Evolutionary conservation across 495 filamentous ascomycete genomes (phyloP).

Genomic region (Neohortaea acidophila): DNA sequence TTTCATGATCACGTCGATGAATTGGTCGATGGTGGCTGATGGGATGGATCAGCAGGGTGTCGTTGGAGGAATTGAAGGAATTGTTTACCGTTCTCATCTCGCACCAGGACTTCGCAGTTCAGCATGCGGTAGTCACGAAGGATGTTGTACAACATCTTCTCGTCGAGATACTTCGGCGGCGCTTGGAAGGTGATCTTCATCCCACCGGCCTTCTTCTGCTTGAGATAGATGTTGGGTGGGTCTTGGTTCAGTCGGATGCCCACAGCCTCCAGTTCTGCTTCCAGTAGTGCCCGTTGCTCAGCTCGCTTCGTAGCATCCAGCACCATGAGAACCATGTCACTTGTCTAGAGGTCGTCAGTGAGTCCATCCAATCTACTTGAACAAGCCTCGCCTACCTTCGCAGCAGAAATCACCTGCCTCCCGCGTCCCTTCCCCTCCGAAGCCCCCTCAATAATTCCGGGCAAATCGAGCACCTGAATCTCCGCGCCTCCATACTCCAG

Average conservation of each 20-base stretch:
- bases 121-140: conserved; percentile 96
- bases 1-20: conserved; percentile 99
- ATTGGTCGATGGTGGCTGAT: conserved; percentile 82
- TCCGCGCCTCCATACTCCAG: conserved; percentile 97
- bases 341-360: conserved; percentile 43
- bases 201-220: conserved; percentile 87
- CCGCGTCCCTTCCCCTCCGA: conserved; percentile 93
- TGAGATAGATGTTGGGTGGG: conserved; percentile 98
- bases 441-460: conserved; percentile 97
- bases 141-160: conserved; percentile 95
- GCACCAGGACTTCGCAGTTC: conserved; percentile 89
- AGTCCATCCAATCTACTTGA: not conserved
- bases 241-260: conserved; percentile 88
- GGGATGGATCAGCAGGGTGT: conserved; percentile 2
- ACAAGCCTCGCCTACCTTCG: conserved; percentile 39
- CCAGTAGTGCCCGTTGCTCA: conserved; percentile 79
- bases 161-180: conserved; percentile 79
- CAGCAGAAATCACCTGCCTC: conserved; percentile 94
- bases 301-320: conserved; percentile 94
- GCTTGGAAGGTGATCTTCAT: conserved; percentile 95
- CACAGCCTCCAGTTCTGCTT: conserved; percentile 89
- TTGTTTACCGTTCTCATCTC: conserved; percentile 69
- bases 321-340: conserved; percentile 92
- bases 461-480: conserved; percentile 95
- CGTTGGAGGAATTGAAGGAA: not conserved